phyloP scores from a whole-genome alignment of 1,284 basidiomycete species.

The Neonothopanus nambi region DNA sequence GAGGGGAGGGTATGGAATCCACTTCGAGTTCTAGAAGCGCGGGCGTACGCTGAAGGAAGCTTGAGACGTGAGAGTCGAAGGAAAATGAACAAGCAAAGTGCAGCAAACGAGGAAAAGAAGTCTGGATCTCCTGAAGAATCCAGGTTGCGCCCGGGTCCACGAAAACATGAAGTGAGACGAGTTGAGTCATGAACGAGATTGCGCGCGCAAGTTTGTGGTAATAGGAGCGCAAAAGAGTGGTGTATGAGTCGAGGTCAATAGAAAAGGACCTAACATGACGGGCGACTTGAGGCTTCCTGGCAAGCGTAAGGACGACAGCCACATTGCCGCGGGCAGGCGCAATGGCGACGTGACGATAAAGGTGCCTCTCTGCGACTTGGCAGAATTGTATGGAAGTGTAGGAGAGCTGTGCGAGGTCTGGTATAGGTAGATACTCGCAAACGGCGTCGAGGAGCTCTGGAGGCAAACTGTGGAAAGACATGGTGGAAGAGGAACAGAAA shows the following conservation, averaged over 20 bases:
- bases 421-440: slow-evolving; percentile 33
- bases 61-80: slow-evolving; percentile 53
- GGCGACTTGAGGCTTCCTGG: slow-evolving; percentile 51
- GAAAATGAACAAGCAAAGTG: slow-evolving; percentile 60
- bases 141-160: slow-evolving; percentile 52
- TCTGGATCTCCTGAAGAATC: slow-evolving; percentile 42
- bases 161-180: slow-evolving; percentile 57
- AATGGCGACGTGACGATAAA: slow-evolving; percentile 59
- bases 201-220: slow-evolving; percentile 51
- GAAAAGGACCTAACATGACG: slow-evolving; percentile 59
- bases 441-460: slow-evolving; percentile 55
- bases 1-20: slow-evolving; percentile 34
- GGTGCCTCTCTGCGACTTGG: slow-evolving; percentile 53
- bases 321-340: slow-evolving; percentile 46
- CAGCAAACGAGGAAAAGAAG: slow-evolving; percentile 45
- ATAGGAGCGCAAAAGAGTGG: slow-evolving; percentile 44
- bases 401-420: slow-evolving; percentile 49
- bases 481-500: slow-evolving; percentile 19
- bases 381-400: slow-evolving; percentile 41
- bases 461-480: slow-evolving; percentile 46
- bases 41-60: slow-evolving; percentile 56
- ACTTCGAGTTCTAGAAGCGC: slow-evolving; percentile 55
- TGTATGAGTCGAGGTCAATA: slow-evolving; percentile 46
- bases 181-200: slow-evolving; percentile 56
- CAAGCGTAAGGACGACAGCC: slow-evolving; percentile 53